Percentiles rank a stretch among this genome's conserved stretches.
Conservation (phyloP, 1,284 basidiomycete species). For the Apiotrichum porosum region DNA sequence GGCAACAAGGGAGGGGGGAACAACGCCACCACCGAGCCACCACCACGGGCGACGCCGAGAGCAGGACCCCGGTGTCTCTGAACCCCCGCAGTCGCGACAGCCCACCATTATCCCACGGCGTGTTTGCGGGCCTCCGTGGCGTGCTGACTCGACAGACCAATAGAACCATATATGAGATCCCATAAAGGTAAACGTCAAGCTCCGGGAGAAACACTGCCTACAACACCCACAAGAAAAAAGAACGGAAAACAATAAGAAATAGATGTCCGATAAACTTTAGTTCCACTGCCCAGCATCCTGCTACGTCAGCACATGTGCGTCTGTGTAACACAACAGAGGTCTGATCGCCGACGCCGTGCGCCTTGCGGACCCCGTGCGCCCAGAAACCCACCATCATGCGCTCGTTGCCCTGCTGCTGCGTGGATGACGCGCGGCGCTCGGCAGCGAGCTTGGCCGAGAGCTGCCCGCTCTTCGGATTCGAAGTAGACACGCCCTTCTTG, state of each 20-base stretch:
- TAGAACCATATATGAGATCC: no score
- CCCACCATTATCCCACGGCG: no score
- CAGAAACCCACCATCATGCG: conserved; percentile 43
- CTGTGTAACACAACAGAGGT: not conserved
- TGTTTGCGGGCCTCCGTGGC: no score
- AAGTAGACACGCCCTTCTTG: conserved; percentile 38
- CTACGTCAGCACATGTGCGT: conserved; percentile 1
- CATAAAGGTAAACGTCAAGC: no score
- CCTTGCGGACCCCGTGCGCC: not conserved
- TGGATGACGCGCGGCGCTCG: conserved; percentile 19
- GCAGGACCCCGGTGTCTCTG: no score
- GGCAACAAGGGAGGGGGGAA: no score
- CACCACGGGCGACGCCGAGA: no score
- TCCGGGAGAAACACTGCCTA: no score
- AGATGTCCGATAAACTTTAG: not conserved
- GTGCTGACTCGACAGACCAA: no score
- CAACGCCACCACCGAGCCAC: no score
- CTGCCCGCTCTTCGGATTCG: conserved; percentile 44
- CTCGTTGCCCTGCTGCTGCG: conserved; percentile 15
- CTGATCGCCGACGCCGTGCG: not conserved
- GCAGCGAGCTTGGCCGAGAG: conserved; percentile 40
- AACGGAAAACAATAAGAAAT: not conserved
- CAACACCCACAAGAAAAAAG: not conserved
- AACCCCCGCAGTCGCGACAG: no score
- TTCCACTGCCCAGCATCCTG: conserved; percentile 21